Percentiles rank a stretch among this genome's conserved stretches.
Evolutionary conservation across 78 protist species (phyloP).

Genomic region (Cavenderia fasciculata): DNA sequence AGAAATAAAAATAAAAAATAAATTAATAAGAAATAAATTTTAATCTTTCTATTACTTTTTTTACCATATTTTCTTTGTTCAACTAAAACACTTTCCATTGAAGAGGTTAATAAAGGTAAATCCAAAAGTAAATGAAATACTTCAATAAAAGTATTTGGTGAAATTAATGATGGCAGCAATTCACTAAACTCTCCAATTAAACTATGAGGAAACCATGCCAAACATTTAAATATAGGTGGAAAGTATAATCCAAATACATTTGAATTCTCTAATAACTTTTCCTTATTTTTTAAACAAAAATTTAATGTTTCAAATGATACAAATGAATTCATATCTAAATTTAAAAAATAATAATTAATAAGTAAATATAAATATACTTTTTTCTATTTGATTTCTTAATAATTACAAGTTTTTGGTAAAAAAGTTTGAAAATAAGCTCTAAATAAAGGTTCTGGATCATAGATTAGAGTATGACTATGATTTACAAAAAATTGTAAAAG

Average conservation of each 20-base stretch:
- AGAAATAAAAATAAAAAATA: no score
- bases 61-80: slow-evolving; percentile 49
- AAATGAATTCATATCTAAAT: slow-evolving; percentile 52
- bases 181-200: slow-evolving; percentile 37
- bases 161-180: slow-evolving; percentile 58
- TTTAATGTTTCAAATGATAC: slow-evolving; percentile 60
- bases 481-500: slow-evolving; percentile 72
- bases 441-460: slow-evolving; percentile 78
- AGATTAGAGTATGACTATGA: slow-evolving; percentile 62
- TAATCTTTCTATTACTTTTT: not conserved
- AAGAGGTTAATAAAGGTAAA: slow-evolving; percentile 60
- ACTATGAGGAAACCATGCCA: slow-evolving; percentile 78
- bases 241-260: slow-evolving; percentile 60
- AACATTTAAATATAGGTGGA: slow-evolving; percentile 69
- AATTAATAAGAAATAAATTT: not conserved
- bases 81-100: slow-evolving; percentile 64
- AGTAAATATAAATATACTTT: not conserved
- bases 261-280: slow-evolving; percentile 19
- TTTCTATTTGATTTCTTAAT: not conserved
- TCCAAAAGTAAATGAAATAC: slow-evolving; percentile 70
- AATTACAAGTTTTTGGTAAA: slow-evolving; percentile 55
- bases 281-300: slow-evolving; percentile 48
- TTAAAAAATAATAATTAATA: not conserved
- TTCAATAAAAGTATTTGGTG: slow-evolving; percentile 53
- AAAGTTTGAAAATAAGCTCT: slow-evolving; percentile 70